Evolutionary conservation across 495 filamentous ascomycete genomes (phyloP).

Genomic region (Daldinia concentrica): DNA sequence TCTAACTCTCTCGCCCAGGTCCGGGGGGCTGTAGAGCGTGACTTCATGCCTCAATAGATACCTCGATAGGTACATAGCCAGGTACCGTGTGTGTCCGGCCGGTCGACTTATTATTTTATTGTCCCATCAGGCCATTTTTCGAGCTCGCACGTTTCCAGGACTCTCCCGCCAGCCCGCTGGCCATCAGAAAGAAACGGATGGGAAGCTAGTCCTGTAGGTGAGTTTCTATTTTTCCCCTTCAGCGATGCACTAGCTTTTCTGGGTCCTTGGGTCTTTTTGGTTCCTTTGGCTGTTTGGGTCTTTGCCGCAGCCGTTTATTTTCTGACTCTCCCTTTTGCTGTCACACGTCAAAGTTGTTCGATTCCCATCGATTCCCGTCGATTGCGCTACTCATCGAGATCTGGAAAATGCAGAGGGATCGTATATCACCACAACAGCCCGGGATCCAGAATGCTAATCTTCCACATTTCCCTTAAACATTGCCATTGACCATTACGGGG

Average conservation of each 20-base stretch:
- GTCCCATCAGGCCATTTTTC: conserved; percentile 40
- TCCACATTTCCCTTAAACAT: conserved; percentile 47
- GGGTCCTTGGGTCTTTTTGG: conserved; percentile 30
- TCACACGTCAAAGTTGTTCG: conserved; percentile 43
- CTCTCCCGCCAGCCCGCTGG: conserved; percentile 27
- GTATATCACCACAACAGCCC: conserved; percentile 43
- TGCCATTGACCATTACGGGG: conserved; percentile 45
- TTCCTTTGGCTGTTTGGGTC: conserved; percentile 20
- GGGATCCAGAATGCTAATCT: conserved; percentile 45
- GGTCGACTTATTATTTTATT: conserved; percentile 43
- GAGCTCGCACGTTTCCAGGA: conserved; percentile 39
- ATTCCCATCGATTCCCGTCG: conserved; percentile 26
- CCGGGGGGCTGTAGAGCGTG: conserved; percentile 37
- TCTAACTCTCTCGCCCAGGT: conserved; percentile 26
- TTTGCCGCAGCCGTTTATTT: conserved; percentile 31
- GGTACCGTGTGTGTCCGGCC: conserved; percentile 25
- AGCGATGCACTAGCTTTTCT: conserved; percentile 39
- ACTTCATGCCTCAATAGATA: conserved; percentile 42
- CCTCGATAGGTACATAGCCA: conserved; percentile 35
- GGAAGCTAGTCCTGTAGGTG: conserved; percentile 39
- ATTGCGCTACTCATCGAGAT: conserved; percentile 46
- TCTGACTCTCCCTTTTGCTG: conserved; percentile 33
- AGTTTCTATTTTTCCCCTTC: conserved; percentile 33
- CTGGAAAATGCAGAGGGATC: conserved; percentile 45
- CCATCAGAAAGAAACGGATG: conserved; percentile 8